Percentiles rank a stretch among this genome's conserved stretches.
phyloP scores from a whole-genome alignment of 2,329 filamentous ascomycete genomes.

The Colletotrichum liriopes region DNA sequence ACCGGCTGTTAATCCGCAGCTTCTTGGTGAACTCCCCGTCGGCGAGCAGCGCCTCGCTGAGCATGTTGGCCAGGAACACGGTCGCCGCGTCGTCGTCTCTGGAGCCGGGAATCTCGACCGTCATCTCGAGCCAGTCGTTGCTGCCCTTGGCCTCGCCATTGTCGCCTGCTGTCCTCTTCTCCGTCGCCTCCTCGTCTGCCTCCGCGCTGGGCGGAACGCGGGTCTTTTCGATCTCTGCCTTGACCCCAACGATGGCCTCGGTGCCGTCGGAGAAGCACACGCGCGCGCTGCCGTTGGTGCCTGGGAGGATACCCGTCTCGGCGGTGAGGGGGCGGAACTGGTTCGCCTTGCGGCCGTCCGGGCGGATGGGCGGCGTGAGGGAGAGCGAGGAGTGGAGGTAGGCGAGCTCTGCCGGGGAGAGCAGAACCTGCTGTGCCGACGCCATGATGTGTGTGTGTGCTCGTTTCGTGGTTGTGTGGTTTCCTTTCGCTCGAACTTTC shows the following conservation, averaged over 20 bases:
- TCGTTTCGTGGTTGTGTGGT: background rate
- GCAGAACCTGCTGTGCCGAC: slow-evolving; percentile 75
- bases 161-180: slow-evolving; percentile 45
- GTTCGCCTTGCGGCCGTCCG: slow-evolving; percentile 85
- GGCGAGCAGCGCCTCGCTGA: slow-evolving; percentile 87
- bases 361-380: slow-evolving; percentile 86
- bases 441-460: slow-evolving; percentile 23
- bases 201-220: slow-evolving; percentile 46
- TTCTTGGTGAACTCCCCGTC: slow-evolving; percentile 79
- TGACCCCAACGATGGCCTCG: slow-evolving; percentile 95
- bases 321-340: slow-evolving; percentile 94
- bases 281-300: slow-evolving; percentile 91
- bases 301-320: slow-evolving; percentile 90
- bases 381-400: slow-evolving; percentile 93
- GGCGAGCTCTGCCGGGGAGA: slow-evolving; percentile 96
- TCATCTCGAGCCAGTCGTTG: slow-evolving; percentile 88
- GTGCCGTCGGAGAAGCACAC: slow-evolving; percentile 96
- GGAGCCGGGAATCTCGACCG: slow-evolving; percentile 91
- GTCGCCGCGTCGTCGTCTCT: slow-evolving; percentile 93
- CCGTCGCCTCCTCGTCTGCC: slow-evolving; percentile 58
- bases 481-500: background rate
- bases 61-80: slow-evolving; percentile 89
- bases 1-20: slow-evolving; percentile 89
- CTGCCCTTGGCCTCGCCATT: slow-evolving; percentile 60
- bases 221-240: slow-evolving; percentile 92